Base-by-base conservation (phyloP, 306 rosid genomes). In the Pyrus pyrifolia region DNA sequence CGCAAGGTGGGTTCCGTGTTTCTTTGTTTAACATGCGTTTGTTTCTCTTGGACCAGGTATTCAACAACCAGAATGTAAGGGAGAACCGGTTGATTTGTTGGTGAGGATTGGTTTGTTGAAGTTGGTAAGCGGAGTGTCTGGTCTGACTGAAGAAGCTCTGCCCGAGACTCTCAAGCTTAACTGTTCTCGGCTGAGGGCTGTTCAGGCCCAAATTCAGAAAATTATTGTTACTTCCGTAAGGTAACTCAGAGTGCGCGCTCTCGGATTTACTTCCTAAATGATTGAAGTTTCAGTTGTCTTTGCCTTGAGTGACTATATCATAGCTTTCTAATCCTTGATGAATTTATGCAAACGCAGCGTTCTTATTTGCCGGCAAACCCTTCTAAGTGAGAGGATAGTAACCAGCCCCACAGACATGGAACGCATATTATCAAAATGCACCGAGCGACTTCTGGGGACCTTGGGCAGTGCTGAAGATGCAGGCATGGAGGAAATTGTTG, bases 161-260 rank as follows among this genome's bases (percentile, higher is more conserved):
- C 97, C 97, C 0, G 99, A 95, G 85, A 92, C 97, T 61, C 75
- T 90, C 42, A 83, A 68, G 74, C 91, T 90, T 11, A 95, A 92
- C 83, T 88, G 87, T 73, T 60, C 79, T 15, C 87, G 97, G 86
- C 83, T 95, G 80, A 95, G 97, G 87, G 86, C 86, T 67, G 86
- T 90, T 78, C 99, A 95, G 85, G 89, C 96, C 82, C 91, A 88
- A 86, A 65, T 90, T 71, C 99, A 95, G 82, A 92, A 92, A 87
- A 87, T 95, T 70, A 83, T 92, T 68, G 99, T 90, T 68, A 85
- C 86, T 42, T 80, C 92, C 45, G 79, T 91, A 0, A 92, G 99
- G 99, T 40, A 3, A 23, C 46, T 57, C 19, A 5, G 46, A 4
- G 7, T 0, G 11, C 23, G 2, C 0, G 0, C 38, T 11, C 14